A percentile compares a stretch with the other conserved stretches of the same genome.
Conservation (phyloP, 1,284 basidiomycete genomes). For the Entoloma clypeatum region DNA sequence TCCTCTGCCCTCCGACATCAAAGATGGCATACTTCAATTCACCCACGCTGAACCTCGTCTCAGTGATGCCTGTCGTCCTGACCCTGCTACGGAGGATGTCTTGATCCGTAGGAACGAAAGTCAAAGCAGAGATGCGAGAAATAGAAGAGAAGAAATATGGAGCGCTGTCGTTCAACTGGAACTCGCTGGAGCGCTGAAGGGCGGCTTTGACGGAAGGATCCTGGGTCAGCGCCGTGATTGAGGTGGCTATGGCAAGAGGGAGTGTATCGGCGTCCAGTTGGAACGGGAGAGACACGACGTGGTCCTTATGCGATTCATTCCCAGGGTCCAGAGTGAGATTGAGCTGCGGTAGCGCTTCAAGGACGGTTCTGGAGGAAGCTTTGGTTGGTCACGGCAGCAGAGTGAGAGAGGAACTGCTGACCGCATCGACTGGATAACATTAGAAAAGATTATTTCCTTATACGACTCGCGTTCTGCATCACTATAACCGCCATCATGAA, state of each 20-base stretch:
- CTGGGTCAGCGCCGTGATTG: no score
- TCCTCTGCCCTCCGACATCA: conserved; percentile 94
- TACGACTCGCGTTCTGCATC: neutral
- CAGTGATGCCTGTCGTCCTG: neutral
- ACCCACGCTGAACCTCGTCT: conserved; percentile 58
- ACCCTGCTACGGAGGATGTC: neutral
- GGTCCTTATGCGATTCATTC: no score
- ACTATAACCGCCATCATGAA: neutral
- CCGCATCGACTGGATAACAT: neutral
- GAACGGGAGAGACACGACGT: neutral
- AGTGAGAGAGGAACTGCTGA: no score
- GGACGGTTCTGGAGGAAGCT: no score
- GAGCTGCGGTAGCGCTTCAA: no score
- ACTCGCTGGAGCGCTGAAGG: conserved; percentile 83
- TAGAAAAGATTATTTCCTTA: neutral
- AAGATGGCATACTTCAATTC: conserved; percentile 90
- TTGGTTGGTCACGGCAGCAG: no score
- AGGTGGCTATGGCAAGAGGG: no score
- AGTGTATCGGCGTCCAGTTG: no score
- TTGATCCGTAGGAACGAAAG: neutral
- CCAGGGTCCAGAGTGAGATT: no score
- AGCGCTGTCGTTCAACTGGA: conserved; percentile 96
- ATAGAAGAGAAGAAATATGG: conserved; percentile 89
- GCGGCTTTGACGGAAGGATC: conserved; percentile 85
- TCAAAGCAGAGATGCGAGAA: neutral